Conservation (phyloP, 257 asterid genomes). For the Paraleonurus japonicus region DNA sequence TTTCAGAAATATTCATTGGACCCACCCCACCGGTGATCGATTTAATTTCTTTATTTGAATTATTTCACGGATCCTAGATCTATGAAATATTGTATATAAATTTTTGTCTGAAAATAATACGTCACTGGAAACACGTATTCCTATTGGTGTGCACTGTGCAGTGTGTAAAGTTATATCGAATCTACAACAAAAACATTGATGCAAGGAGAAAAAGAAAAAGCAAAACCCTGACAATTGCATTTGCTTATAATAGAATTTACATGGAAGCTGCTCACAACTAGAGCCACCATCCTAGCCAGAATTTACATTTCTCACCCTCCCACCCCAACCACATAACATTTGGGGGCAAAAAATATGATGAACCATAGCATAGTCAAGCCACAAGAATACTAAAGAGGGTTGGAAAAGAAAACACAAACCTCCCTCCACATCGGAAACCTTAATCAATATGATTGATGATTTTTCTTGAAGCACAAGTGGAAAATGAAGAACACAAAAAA, state of each 20-base stretch:
- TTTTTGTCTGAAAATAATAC: no score
- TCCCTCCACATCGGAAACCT: background rate
- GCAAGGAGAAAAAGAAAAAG: background rate
- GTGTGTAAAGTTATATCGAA: no score
- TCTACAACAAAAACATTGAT: no score
- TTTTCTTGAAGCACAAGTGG: background rate
- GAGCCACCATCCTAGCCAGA: constrained; percentile 37
- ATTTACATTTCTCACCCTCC: constrained; percentile 60
- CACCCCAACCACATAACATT: constrained; percentile 12
- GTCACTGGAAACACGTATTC: no score
- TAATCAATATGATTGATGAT: constrained; percentile 3
- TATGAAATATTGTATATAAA: no score
- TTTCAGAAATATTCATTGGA: no score
- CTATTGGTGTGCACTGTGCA: no score
- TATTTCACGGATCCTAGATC: no score
- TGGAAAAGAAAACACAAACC: constrained; percentile 12
- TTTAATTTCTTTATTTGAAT: no score
- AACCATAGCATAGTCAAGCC: constrained; percentile 38
- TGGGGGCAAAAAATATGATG: constrained; percentile 27
- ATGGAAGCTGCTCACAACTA: constrained; percentile 50
- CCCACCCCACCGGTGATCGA: no score
- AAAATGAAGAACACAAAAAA: constrained; percentile 4
- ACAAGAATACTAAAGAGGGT: constrained; percentile 25
- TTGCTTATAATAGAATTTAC: constrained; percentile 53
- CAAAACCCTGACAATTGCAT: constrained; percentile 28